Conservation (phyloP, 805 yeast species). For the Starmera quercuum region DNA sequence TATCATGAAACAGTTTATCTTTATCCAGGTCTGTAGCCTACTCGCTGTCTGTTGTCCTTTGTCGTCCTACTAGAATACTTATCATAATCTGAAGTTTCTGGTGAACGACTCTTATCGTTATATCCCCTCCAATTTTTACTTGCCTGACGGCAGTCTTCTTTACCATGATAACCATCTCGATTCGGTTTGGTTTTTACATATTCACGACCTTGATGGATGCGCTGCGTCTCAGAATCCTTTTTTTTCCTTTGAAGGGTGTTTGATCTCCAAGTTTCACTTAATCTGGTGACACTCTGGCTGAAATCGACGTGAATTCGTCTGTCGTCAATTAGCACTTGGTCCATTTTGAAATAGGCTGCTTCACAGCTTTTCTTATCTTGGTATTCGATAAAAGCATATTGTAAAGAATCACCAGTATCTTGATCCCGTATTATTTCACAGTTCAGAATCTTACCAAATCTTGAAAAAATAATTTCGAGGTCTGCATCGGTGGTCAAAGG, state of each 20-base stretch:
- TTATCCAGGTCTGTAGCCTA: no score
- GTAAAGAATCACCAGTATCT: conserved; percentile 39
- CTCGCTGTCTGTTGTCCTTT: no score
- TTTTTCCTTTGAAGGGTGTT: conserved; percentile 6
- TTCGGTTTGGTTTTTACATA: no score
- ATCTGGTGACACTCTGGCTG: conserved; percentile 42
- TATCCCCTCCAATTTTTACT: no score
- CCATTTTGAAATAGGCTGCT: conserved; percentile 54
- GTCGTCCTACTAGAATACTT: no score
- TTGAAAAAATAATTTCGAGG: conserved; percentile 44
- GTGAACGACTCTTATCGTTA: no score
- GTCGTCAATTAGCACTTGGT: conserved; percentile 57
- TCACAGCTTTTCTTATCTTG: conserved; percentile 43
- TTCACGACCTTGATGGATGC: no score
- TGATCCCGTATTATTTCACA: conserved; percentile 46
- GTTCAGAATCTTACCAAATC: conserved; percentile 48
- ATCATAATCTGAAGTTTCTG: no score
- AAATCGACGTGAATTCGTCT: conserved; percentile 59
- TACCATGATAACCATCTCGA: no score
- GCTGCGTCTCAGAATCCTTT: not conserved
- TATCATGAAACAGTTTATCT: no score
- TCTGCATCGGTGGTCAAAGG: conserved; percentile 55
- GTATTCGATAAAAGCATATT: conserved; percentile 61
- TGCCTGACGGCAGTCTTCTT: no score
- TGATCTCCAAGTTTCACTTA: conserved; percentile 19